These are phyloP conservation scores for Kuraishia borneana DNA, from an alignment of 805 yeast genomes.

Conservation along the genomic window DNA sequence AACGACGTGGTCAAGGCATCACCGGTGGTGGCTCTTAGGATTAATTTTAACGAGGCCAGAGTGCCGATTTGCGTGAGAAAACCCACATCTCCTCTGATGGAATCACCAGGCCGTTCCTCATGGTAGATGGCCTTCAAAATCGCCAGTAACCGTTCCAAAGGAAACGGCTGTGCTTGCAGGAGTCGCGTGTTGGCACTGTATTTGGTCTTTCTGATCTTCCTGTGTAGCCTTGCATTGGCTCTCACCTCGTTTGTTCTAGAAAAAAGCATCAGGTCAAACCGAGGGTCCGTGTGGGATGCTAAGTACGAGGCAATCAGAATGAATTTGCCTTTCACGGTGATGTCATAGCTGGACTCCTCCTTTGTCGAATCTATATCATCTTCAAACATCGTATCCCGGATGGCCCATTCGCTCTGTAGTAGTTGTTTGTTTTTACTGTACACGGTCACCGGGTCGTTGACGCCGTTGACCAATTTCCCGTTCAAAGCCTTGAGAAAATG, in stretches of 20 bases:
- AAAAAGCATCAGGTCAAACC: constrained; percentile 58
- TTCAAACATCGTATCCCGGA: neutral
- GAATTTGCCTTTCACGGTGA: constrained; percentile 54
- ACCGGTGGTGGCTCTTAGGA: constrained; percentile 16
- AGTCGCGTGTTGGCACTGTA: constrained; percentile 46
- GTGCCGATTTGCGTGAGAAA: constrained; percentile 26
- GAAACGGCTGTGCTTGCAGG: constrained; percentile 64
- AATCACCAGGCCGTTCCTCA: constrained; percentile 21
- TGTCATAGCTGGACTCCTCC: constrained; percentile 18
- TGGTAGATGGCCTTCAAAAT: constrained; percentile 63
- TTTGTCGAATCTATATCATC: constrained; percentile 8
- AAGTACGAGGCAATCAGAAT: constrained; percentile 73
- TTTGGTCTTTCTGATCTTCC: constrained; percentile 22
- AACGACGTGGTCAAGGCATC: constrained; percentile 50
- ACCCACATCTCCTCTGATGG: constrained; percentile 21
- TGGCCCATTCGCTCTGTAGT: constrained; percentile 1
- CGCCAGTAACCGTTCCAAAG: constrained; percentile 70
- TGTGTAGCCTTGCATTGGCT: constrained; percentile 20
- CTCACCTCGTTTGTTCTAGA: constrained; percentile 47
- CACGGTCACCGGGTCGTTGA: constrained; percentile 16
- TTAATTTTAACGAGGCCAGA: constrained; percentile 19
- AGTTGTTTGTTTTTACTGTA: constrained; percentile 8
- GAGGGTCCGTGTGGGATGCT: constrained; percentile 67
- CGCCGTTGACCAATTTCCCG: constrained; percentile 9
- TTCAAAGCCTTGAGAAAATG: constrained; percentile 10